A percentile compares a stretch with the other conserved stretches of the same genome.
These are phyloP conservation scores for Trichocladium uniseriatum DNA, from an alignment of 495 filamentous ascomycete genomes.

Conservation along the genomic window DNA sequence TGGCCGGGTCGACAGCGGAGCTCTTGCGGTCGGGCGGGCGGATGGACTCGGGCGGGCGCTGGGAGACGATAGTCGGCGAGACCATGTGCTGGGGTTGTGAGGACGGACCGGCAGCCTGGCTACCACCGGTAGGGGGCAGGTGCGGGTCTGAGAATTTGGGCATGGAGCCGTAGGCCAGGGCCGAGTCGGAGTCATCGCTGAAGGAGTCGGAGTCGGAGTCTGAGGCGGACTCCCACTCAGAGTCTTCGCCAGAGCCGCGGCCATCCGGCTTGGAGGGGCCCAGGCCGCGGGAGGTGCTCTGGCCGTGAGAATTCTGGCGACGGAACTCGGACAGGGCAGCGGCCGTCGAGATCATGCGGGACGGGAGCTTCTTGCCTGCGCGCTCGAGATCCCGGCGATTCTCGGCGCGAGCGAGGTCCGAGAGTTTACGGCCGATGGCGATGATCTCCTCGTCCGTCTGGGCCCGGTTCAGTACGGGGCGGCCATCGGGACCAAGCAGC, in stretches of 20 bases:
- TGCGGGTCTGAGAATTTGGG: conserved; percentile 22
- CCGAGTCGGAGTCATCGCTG: conserved; percentile 37
- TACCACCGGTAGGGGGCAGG: conserved; percentile 12
- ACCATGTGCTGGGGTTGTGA: not conserved
- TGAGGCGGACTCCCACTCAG: conserved; percentile 23
- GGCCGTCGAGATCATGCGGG: conserved; percentile 29
- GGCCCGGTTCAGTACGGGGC: conserved; percentile 20
- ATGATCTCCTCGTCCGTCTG: conserved; percentile 44
- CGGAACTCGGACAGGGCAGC: conserved; percentile 29
- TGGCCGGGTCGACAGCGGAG: conserved; percentile 42
- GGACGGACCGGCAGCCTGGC: not conserved
- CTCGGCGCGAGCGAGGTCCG: conserved; percentile 35
- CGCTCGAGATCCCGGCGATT: conserved; percentile 35
- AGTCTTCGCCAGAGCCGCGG: conserved; percentile 30
- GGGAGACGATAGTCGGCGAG: conserved; percentile 17
- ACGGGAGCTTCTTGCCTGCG: conserved; percentile 32
- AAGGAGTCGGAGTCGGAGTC: conserved; percentile 32
- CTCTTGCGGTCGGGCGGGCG: conserved; percentile 32
- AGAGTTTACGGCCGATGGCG: conserved; percentile 37
- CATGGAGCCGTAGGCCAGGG: conserved; percentile 42
- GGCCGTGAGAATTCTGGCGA: conserved; percentile 25
- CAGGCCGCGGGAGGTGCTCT: conserved; percentile 23
- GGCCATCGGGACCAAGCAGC: conserved; percentile 22
- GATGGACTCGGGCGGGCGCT: conserved; percentile 22
- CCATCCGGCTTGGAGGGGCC: conserved; percentile 29